phyloP scores from a whole-genome alignment of 352 stramenopile genomes.

The Phytophthora constricta region DNA sequence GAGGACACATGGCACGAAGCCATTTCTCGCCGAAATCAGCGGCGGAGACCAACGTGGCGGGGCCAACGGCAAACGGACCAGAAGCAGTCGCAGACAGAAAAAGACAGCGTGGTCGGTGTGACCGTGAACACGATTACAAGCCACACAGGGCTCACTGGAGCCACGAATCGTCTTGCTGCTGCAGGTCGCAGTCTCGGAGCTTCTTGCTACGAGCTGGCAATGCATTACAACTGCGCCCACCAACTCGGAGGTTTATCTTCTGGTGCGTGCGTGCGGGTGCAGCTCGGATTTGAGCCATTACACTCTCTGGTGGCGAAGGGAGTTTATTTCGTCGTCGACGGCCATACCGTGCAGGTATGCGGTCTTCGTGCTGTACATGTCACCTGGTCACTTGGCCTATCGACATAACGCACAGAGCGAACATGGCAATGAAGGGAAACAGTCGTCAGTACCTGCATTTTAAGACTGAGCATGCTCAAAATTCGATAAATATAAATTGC shows the following conservation, averaged over 20 bases:
- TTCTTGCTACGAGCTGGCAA: neutral
- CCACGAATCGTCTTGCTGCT: no score
- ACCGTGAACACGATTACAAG: neutral
- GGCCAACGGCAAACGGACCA: no score
- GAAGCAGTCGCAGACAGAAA: no score
- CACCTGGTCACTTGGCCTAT: no score
- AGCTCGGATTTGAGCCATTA: neutral
- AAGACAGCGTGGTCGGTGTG: neutral
- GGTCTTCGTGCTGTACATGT: neutral
- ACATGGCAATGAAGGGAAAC: no score
- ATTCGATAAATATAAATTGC: no score
- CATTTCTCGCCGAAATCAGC: slow-evolving; percentile 1
- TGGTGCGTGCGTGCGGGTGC: neutral
- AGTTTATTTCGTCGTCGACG: slow-evolving; percentile 3
- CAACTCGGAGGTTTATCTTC: neutral
- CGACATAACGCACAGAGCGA: no score
- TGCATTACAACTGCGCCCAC: neutral
- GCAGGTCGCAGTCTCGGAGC: no score
- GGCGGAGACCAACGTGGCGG: neutral
- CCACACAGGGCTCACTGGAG: no score
- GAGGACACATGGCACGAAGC: neutral
- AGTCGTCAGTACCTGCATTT: no score
- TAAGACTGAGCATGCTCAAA: no score
- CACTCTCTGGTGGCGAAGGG: neutral
- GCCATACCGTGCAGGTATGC: neutral